Evolutionary conservation across 768 basidiomycete species (phyloP).

Genomic region (Lyophyllum semitale): DNA sequence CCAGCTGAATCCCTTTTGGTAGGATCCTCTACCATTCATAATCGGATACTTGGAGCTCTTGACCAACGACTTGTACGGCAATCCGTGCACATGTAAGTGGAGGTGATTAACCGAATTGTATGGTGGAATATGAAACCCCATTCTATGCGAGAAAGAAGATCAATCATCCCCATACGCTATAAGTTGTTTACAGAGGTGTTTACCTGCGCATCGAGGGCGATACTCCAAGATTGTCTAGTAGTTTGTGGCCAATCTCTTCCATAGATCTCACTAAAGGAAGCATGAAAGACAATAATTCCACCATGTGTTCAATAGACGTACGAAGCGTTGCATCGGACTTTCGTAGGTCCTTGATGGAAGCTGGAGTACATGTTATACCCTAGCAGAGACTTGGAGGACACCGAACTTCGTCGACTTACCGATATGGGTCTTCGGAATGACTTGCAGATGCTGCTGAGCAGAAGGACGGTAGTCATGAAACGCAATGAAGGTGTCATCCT

Average conservation of each 20-base stretch:
- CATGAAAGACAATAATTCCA: background rate
- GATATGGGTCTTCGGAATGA: constrained; percentile 56
- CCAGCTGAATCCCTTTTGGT: constrained; percentile 72
- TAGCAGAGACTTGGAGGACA: background rate
- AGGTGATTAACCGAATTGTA: constrained; percentile 74
- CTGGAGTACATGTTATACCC: constrained; percentile 32
- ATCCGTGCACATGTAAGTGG: constrained; percentile 71
- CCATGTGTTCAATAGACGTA: constrained; percentile 24
- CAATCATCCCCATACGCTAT: background rate
- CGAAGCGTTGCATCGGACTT: constrained; percentile 49
- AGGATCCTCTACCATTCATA: constrained; percentile 33
- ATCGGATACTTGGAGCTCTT: constrained; percentile 52
- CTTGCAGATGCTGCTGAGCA: constrained; percentile 46
- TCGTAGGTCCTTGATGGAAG: constrained; percentile 52
- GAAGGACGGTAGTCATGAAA: constrained; percentile 56
- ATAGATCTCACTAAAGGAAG: constrained; percentile 29
- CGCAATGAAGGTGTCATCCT: constrained; percentile 53
- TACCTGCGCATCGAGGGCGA: constrained; percentile 48
- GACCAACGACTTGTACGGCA: constrained; percentile 56
- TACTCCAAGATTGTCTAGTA: constrained; percentile 52
- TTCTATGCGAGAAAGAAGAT: constrained; percentile 39
- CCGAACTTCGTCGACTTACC: constrained; percentile 31
- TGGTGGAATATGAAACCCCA: constrained; percentile 84
- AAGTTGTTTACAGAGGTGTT: constrained; percentile 6
- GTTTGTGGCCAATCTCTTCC: constrained; percentile 46